Evolutionary conservation across 2,329 filamentous ascomycete species (phyloP).

Genomic region (Endothia cerciana): DNA sequence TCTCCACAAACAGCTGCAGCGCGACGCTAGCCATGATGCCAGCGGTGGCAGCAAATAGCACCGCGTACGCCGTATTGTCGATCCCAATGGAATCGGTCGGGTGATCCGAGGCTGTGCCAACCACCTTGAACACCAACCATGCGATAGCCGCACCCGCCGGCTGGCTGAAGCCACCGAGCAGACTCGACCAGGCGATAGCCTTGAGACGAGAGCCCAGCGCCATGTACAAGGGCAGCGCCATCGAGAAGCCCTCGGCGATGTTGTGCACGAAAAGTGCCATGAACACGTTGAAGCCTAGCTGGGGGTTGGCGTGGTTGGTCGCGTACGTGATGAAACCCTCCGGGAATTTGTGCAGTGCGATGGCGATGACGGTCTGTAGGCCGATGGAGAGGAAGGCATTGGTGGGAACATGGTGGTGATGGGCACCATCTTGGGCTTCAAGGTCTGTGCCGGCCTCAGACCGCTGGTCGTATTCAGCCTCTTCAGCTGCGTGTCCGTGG

Average conservation of each 20-base stretch:
- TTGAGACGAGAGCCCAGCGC: constrained; percentile 79
- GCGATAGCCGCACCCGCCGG: constrained; percentile 84
- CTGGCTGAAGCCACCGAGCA: constrained; percentile 86
- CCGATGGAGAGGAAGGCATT: constrained; percentile 94
- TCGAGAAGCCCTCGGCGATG: constrained; percentile 94
- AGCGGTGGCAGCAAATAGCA: constrained; percentile 85
- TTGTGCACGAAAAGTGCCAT: constrained; percentile 97
- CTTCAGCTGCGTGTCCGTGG: constrained; percentile 17
- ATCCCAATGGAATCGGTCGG: constrained; percentile 42
- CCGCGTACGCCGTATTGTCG: constrained; percentile 68
- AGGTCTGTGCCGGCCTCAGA: constrained; percentile 44
- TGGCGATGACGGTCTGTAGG: constrained; percentile 93
- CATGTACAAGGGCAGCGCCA: constrained; percentile 91
- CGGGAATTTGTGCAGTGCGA: constrained; percentile 94
- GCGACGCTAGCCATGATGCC: constrained; percentile 97
- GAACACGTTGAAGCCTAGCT: constrained; percentile 88
- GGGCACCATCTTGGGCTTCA: constrained; percentile 49
- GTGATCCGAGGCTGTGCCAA: constrained; percentile 45
- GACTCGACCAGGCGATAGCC: constrained; percentile 81
- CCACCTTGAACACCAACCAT: constrained; percentile 81
- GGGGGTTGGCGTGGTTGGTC: constrained; percentile 93
- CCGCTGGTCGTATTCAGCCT: constrained; percentile 33
- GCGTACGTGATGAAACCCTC: constrained; percentile 90
- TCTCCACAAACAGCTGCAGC: constrained; percentile 86
- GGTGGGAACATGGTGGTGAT: constrained; percentile 93